Evolutionary conservation across 352 stramenopile species (phyloP), one percentile per base, ranked within the genome.

Genomic region (Bremia lactucae): DNA sequence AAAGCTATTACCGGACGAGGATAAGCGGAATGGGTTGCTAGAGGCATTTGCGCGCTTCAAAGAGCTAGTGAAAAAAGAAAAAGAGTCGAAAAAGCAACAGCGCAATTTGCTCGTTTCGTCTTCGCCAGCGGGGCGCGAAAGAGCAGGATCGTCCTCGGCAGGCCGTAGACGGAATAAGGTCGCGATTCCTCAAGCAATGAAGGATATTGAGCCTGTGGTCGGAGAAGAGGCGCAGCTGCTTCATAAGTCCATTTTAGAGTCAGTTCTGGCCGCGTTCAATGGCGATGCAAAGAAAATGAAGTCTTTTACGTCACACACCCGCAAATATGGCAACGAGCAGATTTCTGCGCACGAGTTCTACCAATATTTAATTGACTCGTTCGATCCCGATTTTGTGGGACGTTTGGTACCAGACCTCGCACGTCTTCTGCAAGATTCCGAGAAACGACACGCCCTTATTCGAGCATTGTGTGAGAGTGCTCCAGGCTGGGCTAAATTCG

Each of bases 321-420:
- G 80, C 44, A 89, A 90, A 46, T 92, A 87, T 42, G 80, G 80
- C 43, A 78, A 67, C 36, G 76, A 92, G 44, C 72, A 89, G 53
- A 82, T 92, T 55, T 80, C 74, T n/a, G 80, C 80, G 6, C 69
- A 80, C 21, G 77, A 92, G 41, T 92, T 89, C 55, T 92, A 92
- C 61, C 72, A 86, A 50, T 92, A 92, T 79, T 79, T 92, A 73
- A 90, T 75, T 33, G 68, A 71, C 20, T 87, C 80, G 14, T 92
- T 92, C 48, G 80, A 92, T n/a, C 74, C 70, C 1, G 80, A 92
- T 49, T 90, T 92, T 48, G 80, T 92, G 24, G 80, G 73, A 2
- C 66, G 80, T n/a, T 53, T 92, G 22, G 80, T 92, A 10, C 80
- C 80, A 0, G 80, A 92, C 39, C 68, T 92, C 16, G 80, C 80